Evolutionary conservation across 345 rosid genomes (phyloP), one percentile per base, ranked within the genome.

Genomic region (Luvunga scandens): DNA sequence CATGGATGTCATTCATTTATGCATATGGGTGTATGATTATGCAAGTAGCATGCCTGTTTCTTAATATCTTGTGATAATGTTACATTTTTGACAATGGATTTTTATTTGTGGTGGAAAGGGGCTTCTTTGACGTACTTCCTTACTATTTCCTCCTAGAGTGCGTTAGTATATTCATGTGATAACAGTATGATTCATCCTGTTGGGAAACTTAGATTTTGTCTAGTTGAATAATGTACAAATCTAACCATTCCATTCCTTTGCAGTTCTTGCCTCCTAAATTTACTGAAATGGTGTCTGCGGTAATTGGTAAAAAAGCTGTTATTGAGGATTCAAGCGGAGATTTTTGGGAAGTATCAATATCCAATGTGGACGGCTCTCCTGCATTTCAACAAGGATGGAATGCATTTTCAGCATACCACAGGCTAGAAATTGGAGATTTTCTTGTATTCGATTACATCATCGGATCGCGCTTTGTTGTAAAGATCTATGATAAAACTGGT

Each of bases 211-310:
- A 31, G 7, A 42, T 48, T 45, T 42, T 34, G 24, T 16, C 25
- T 30, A 30, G 30, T n/a, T 67, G 55, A 76, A 5, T 21, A 10
- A 22, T 31, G 28, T 28, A 53, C 76, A 18, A 33, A 33, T 78
- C 55, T 62, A 53, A 82, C 25, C 10, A 19, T 67, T 28, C 48
- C 38, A 9, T 71, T 79, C 59, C 27, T 64, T 77, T 55, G 78
- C 88, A 85, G 90, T 78, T 19, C 68, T 72, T 88, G 72, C 90
- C 88, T 67, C 90, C 90, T 30, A 78, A 82, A 72, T 84, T 85
- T 72, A 66, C 78, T 45, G 77, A 73, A 33, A 60, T 27, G 2
- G 77, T 82, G 9, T 42, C 83, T 38, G 38, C 42, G 36, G 39
- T 82, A 69, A 68, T 80, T 56, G 80, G 72, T 79, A 62, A 77